These are phyloP conservation scores for Phaseolus coccineus DNA, from an alignment of 331 rosid genomes.

Conservation along the genomic window DNA sequence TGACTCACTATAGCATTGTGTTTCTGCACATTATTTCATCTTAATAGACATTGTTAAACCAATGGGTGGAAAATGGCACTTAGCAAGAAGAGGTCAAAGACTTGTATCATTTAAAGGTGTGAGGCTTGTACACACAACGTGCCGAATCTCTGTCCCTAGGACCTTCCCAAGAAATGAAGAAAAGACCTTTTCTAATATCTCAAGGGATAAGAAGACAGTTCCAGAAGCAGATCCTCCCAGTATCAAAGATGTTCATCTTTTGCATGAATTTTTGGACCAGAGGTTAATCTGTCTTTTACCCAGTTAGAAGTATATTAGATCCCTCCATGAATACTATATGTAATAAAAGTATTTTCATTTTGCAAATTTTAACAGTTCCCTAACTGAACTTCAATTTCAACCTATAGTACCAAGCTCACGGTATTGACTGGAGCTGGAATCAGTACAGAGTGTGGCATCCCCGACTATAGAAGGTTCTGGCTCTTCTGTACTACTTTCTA, in stretches of 20 bases:
- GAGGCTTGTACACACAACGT: constrained; percentile 63
- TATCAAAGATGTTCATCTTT: constrained; percentile 63
- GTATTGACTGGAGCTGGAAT: constrained; percentile 96
- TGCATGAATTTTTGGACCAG: constrained; percentile 71
- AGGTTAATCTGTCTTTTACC: constrained; percentile 54
- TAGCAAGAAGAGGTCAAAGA: constrained; percentile 47
- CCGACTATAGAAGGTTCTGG: constrained; percentile 89
- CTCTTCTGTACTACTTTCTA: constrained; percentile 25
- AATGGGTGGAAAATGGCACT: constrained; percentile 48
- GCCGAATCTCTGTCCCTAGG: constrained; percentile 61
- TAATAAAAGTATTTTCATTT: constrained; percentile 18
- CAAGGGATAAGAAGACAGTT: constrained; percentile 66
- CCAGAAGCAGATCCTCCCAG: constrained; percentile 94
- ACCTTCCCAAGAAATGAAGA: constrained; percentile 46
- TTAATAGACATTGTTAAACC: constrained; percentile 53
- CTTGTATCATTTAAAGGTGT: constrained; percentile 48
- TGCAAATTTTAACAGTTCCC: constrained; percentile 4
- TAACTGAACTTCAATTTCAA: constrained; percentile 41
- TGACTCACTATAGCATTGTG: background rate
- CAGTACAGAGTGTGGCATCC: constrained; percentile 96
- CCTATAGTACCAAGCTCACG: constrained; percentile 68
- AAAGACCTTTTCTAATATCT: constrained; percentile 47
- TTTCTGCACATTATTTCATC: constrained; percentile 25
- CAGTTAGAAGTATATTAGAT: background rate
- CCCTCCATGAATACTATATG: constrained; percentile 13